A percentile compares a stretch with the other conserved stretches of the same genome.
These are phyloP conservation scores for Paradendryphiella salina DNA, from an alignment of 2,329 filamentous ascomycete genomes.

Conservation along the genomic window DNA sequence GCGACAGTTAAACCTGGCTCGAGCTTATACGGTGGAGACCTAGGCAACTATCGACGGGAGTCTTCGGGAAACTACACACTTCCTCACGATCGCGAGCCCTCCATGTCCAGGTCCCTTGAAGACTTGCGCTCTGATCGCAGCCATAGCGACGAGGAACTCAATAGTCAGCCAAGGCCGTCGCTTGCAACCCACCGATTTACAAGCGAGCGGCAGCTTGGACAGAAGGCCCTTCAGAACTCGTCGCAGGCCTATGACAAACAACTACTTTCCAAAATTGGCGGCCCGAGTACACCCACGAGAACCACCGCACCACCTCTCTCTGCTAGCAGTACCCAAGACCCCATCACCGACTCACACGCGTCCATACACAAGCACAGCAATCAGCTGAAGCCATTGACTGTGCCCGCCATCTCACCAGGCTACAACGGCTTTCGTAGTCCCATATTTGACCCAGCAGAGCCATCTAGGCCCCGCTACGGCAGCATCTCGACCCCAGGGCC, in stretches of 20 bases:
- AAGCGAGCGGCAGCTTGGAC: slow-evolving; percentile 62
- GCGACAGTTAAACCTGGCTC: slow-evolving; percentile 53
- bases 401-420: slow-evolving; percentile 52
- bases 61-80: slow-evolving; percentile 37
- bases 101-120: slow-evolving; percentile 44
- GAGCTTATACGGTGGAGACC: slow-evolving; percentile 49
- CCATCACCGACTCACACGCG: slow-evolving; percentile 42
- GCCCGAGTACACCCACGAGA: slow-evolving; percentile 59
- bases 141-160: slow-evolving; percentile 46
- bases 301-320: slow-evolving; percentile 37
- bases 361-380: slow-evolving; percentile 49
- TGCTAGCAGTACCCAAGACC: slow-evolving; percentile 42
- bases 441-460: slow-evolving; percentile 42
- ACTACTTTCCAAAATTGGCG: slow-evolving; percentile 64
- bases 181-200: slow-evolving; percentile 55
- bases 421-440: slow-evolving; percentile 51
- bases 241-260: slow-evolving; percentile 67
- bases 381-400: slow-evolving; percentile 51
- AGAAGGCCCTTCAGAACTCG: slow-evolving; percentile 60
- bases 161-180: slow-evolving; percentile 39
- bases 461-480: slow-evolving; percentile 50
- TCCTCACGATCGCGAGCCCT: slow-evolving; percentile 45
- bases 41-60: slow-evolving; percentile 28
- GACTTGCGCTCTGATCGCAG: slow-evolving; percentile 44
- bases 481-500: slow-evolving; percentile 53